These are phyloP conservation scores for Teunomyces gatunensis DNA, from an alignment of 805 yeast species.

Conservation along the genomic window DNA sequence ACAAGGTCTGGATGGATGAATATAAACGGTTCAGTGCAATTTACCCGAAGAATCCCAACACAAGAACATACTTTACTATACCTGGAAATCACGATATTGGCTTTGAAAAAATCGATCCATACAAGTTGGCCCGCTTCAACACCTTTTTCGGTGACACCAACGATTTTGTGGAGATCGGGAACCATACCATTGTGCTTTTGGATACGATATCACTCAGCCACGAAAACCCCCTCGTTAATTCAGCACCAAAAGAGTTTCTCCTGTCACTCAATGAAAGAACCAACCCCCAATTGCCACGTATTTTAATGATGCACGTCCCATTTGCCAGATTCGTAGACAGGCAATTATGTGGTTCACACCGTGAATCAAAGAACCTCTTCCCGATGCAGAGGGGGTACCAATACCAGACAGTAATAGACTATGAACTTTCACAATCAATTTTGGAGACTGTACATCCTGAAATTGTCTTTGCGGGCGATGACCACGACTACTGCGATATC, in stretches of 20 bases:
- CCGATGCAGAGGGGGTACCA: conserved; percentile 77
- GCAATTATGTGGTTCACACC: conserved; percentile 68
- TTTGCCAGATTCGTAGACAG: conserved; percentile 62
- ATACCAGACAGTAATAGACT: conserved; percentile 84
- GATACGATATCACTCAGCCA: conserved; percentile 85
- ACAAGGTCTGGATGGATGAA: conserved; percentile 63
- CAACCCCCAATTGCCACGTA: conserved; percentile 48
- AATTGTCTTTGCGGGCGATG: conserved; percentile 86
- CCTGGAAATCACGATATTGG: conserved; percentile 99
- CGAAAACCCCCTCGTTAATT: conserved; percentile 36
- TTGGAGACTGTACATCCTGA: conserved; percentile 61
- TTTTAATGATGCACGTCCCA: conserved; percentile 86
- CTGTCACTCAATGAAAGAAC: conserved; percentile 24
- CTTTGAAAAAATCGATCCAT: conserved; percentile 67
- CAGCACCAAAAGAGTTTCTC: conserved; percentile 56
- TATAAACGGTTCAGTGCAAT: conserved; percentile 63
- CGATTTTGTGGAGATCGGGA: conserved; percentile 53
- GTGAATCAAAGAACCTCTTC: conserved; percentile 67
- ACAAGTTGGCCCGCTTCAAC: conserved; percentile 60
- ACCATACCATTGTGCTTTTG: conserved; percentile 68
- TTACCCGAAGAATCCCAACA: conserved; percentile 45
- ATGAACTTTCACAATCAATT: conserved; percentile 56
- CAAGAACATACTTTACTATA: conserved; percentile 35
- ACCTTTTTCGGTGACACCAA: conserved; percentile 73
- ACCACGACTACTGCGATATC: conserved; percentile 91